Evolutionary conservation across 129 eudicot species (phyloP).

Genomic region (Artemisia tridentata): DNA sequence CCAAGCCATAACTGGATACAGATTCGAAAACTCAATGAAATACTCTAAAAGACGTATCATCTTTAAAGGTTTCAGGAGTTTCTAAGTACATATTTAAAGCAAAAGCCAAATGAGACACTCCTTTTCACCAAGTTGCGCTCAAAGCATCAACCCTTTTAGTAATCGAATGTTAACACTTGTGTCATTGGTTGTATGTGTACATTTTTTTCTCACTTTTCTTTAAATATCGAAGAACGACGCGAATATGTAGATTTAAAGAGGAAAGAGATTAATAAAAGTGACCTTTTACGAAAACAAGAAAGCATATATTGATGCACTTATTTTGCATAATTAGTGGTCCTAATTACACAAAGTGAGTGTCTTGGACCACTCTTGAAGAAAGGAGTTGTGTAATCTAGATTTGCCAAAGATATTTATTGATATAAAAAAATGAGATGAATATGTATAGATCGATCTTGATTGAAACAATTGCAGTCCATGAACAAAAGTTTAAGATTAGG

Average conservation of each 20-base stretch:
- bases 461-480: conserved; percentile 33
- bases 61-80: background rate
- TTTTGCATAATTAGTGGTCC: conserved; percentile 34
- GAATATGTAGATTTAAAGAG: background rate
- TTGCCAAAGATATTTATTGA: conserved; percentile 23
- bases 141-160: conserved; percentile 15
- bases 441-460: conserved; percentile 26
- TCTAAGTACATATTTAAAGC: background rate
- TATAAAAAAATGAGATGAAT: background rate
- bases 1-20: no score
- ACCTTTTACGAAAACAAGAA: conserved; percentile 23
- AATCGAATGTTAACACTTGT: conserved; percentile 5
- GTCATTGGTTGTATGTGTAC: conserved; percentile 11
- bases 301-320: conserved; percentile 17
- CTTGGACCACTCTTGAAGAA: conserved; percentile 42
- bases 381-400: conserved; percentile 34
- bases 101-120: background rate
- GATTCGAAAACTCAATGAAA: background rate
- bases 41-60: conserved; percentile 9
- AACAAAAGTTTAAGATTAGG: conserved; percentile 42
- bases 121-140: background rate
- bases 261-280: background rate
- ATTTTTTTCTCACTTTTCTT: background rate
- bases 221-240: background rate
- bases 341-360: conserved; percentile 34